Evolutionary conservation across 768 basidiomycete genomes (phyloP).

Genomic region (Mrakia frigida): DNA sequence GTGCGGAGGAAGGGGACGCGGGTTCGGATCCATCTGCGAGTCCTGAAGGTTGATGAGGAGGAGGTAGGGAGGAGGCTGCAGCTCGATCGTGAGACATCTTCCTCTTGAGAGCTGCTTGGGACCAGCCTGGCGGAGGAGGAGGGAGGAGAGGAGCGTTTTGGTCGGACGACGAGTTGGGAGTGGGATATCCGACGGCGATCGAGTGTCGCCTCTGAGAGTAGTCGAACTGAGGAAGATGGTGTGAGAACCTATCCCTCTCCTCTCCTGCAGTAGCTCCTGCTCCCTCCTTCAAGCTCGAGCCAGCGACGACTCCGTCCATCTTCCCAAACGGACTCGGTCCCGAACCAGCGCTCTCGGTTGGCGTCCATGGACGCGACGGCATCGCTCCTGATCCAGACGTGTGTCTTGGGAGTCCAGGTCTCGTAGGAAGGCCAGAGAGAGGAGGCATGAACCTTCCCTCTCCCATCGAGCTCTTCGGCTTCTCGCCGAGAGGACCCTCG

Average conservation of each 20-base stretch:
- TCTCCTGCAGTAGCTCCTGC: neutral
- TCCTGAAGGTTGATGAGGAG: neutral
- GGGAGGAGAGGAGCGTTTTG: neutral
- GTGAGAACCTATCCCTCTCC: slow-evolving; percentile 30
- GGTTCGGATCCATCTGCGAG: slow-evolving; percentile 11
- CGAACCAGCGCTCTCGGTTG: neutral
- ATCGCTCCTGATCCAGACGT: slow-evolving; percentile 11
- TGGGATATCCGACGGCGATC: slow-evolving; percentile 54
- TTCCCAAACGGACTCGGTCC: neutral
- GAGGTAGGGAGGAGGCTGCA: slow-evolving; percentile 1
- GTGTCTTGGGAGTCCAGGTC: neutral
- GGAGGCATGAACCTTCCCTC: slow-evolving; percentile 5
- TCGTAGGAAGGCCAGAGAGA: neutral
- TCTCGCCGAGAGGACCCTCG: neutral
- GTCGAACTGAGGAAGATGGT: slow-evolving; percentile 56
- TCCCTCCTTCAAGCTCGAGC: neutral
- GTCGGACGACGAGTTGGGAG: slow-evolving; percentile 9
- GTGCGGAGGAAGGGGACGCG: slow-evolving; percentile 4
- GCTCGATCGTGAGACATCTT: slow-evolving; percentile 63
- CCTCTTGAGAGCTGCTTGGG: slow-evolving; percentile 50
- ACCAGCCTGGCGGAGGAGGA: slow-evolving; percentile 6
- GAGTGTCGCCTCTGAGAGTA: slow-evolving; percentile 68
- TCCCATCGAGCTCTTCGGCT: neutral
- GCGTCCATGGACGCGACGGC: slow-evolving; percentile 10
- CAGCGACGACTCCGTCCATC: neutral